Percentiles rank a stretch among this genome's conserved stretches.
Evolutionary conservation across 2,329 filamentous ascomycete genomes (phyloP).

Genomic region (Trichoderma sp.): DNA sequence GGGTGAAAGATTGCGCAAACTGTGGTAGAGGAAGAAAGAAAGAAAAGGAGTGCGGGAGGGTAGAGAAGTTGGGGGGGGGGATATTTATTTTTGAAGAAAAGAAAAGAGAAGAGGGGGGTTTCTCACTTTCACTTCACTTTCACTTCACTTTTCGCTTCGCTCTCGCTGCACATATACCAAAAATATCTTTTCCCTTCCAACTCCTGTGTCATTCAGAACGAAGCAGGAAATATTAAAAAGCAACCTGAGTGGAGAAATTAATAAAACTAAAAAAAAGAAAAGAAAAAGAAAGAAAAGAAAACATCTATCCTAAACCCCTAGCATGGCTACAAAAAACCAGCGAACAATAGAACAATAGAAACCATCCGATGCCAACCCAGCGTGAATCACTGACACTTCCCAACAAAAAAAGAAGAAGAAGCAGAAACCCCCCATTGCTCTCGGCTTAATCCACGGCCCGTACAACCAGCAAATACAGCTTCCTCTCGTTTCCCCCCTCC

Average conservation of each 20-base stretch:
- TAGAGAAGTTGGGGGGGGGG: neutral
- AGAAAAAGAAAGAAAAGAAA: too few relatives aligned
- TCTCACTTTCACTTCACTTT: too few relatives aligned
- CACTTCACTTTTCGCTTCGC: neutral
- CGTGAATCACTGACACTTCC: neutral
- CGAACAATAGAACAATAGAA: neutral
- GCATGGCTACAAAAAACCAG: neutral
- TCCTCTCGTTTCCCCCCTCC: neutral
- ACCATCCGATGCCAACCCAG: neutral
- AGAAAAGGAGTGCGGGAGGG: neutral
- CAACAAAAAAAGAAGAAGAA: neutral
- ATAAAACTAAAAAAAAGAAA: too few relatives aligned
- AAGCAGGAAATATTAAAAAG: neutral
- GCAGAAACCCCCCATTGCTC: too few relatives aligned
- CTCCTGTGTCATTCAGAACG: neutral
- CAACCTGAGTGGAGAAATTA: neutral
- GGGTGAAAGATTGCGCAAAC: neutral
- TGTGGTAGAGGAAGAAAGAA: neutral
- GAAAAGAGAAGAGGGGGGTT: too few relatives aligned
- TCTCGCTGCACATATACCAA: neutral
- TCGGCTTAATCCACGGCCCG: neutral
- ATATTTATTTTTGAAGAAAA: neutral
- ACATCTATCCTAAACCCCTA: neutral
- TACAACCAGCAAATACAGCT: neutral
- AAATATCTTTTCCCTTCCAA: neutral